These are phyloP conservation scores for Nelumbo lutea DNA, from an alignment of 164 flowering plant genomes.

Conservation along the genomic window DNA sequence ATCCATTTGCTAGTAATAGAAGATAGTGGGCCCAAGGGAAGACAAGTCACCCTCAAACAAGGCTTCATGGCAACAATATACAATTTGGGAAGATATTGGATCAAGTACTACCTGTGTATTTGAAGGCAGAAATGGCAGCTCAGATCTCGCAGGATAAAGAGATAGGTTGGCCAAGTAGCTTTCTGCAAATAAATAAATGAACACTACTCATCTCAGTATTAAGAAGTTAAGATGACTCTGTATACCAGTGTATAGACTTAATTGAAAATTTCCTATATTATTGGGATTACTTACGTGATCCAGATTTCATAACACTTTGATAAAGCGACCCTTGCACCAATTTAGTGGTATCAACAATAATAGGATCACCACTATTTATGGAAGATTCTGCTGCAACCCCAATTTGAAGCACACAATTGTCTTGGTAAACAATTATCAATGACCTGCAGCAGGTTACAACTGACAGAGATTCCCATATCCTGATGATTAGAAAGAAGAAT, in stretches of 20 bases:
- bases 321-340: slow-evolving; percentile 69
- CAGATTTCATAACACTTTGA: slow-evolving; percentile 58
- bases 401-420: slow-evolving; percentile 60
- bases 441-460: slow-evolving; percentile 81
- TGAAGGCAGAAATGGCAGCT: slow-evolving; percentile 84
- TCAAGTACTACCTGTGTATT: slow-evolving; percentile 66
- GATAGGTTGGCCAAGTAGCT: slow-evolving; percentile 89
- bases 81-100: neutral
- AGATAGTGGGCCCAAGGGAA: too few relatives aligned
- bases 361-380: slow-evolving; percentile 31
- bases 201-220: slow-evolving; percentile 3
- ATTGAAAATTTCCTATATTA: neutral
- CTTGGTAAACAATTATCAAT: slow-evolving; percentile 59
- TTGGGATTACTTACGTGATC: slow-evolving; percentile 53
- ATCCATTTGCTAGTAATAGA: too few relatives aligned
- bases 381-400: slow-evolving; percentile 69
- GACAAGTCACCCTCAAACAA: neutral
- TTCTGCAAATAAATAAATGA: slow-evolving; percentile 41
- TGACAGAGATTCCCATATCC: slow-evolving; percentile 85
- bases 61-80: neutral
- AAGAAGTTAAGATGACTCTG: neutral
- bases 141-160: slow-evolving; percentile 89
- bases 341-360: slow-evolving; percentile 53
- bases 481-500: slow-evolving; percentile 21
- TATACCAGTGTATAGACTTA: neutral